Evolutionary conservation across 2,329 filamentous ascomycete species (phyloP), one percentile per base, ranked within the genome.

Genomic region (Fusarium sp.): DNA sequence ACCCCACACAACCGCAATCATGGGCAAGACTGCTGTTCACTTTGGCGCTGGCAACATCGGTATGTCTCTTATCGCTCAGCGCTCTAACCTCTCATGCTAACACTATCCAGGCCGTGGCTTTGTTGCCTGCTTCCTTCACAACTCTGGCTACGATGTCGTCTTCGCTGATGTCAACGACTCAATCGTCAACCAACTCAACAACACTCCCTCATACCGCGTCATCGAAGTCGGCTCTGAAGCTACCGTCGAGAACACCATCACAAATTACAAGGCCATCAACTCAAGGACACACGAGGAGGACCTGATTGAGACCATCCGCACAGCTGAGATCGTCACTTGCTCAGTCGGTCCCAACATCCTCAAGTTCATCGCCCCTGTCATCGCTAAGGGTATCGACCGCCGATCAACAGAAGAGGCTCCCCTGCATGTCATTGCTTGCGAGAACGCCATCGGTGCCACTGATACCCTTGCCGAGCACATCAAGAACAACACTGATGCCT

Each of bases 231-330:
- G 95, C 75, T 88, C 91, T 56, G 93, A 97, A 69, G 95, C 94
- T 77, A 95, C 95, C 79, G 89, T 88, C 64, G 91, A 91, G 79
- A 95, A 93, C 84, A 92, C 87, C 78, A 97, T 99, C 85, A 93
- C 93, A 84, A 96, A 98, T 87, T 98, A 98, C 88, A 94, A 94
- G 60, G 96, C 96, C 84, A 93, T 98, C 89, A 98, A 98, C 90
- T 97, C 94, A 77, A 95, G 93, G 85, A 91, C 92, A 74, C 87
- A 98, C 81, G 93, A 97, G 85, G 88, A 88, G 61, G 91, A 96
- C 63, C 90, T 98, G 63, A 85, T 98, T 76, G 84, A 96, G 52
- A 94, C 96, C 86, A 97, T 98, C 79, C 89, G 92, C 63, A 92
- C 92, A 28, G 95, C 96, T 45, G 95, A 98, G 73, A 86, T 98